A percentile compares a stretch with the other conserved stretches of the same genome.
phyloP scores from a whole-genome alignment of 2,329 filamentous ascomycete genomes.

The Lomentospora prolificans region DNA sequence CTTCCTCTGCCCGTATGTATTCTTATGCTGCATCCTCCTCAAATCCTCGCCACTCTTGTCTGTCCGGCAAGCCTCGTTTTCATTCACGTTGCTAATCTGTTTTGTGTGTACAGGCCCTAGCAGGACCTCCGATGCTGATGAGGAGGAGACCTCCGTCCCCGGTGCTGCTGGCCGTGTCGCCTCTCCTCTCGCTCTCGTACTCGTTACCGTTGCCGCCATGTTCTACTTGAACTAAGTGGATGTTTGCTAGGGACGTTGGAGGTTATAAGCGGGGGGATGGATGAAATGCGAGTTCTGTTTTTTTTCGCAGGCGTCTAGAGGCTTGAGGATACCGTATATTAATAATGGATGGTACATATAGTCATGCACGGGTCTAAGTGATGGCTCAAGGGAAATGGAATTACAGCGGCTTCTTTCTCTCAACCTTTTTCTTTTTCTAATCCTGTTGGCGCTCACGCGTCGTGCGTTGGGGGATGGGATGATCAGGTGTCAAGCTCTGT shows the following conservation, averaged over 20 bases:
- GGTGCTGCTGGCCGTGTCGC: constrained; percentile 18
- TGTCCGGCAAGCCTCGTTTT: background rate
- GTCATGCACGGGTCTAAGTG: background rate
- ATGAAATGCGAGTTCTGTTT: background rate
- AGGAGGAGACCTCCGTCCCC: constrained; percentile 19
- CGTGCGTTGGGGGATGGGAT: background rate
- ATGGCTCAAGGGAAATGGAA: constrained; percentile 1
- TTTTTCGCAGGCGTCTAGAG: constrained; percentile 1
- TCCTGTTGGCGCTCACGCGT: background rate
- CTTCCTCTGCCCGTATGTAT: constrained; percentile 8
- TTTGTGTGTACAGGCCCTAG: constrained; percentile 12
- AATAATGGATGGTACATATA: constrained; percentile 1
- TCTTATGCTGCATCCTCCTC: background rate
- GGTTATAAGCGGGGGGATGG: background rate
- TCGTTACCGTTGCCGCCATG: constrained; percentile 28
- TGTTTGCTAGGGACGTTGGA: background rate
- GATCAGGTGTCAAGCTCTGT: background rate
- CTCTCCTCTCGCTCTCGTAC: constrained; percentile 30
- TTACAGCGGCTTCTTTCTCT: background rate
- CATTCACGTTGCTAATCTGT: constrained; percentile 4
- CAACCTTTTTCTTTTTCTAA: background rate
- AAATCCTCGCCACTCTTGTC: background rate
- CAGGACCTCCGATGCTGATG: constrained; percentile 22
- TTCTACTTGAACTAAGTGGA: constrained; percentile 29
- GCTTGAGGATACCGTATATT: constrained; percentile 3